Conservation (phyloP, 2,329 filamentous ascomycete genomes). For the Xylariaceae sp. region DNA sequence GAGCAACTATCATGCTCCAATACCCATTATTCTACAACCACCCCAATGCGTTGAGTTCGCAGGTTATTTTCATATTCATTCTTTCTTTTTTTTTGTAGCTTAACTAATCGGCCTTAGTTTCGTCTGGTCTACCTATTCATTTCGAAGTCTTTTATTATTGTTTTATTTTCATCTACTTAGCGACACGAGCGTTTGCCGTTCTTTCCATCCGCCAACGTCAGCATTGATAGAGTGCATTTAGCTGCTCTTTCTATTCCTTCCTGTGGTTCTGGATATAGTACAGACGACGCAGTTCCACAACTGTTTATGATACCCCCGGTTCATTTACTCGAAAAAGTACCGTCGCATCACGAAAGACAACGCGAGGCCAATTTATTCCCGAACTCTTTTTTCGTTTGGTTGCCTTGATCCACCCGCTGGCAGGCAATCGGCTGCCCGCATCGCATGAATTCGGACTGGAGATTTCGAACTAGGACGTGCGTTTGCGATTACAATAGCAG, state of each 20-base stretch:
- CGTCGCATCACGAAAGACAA: constrained; percentile 12
- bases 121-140: constrained; percentile 5
- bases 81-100: constrained; percentile 6
- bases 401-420: constrained; percentile 20
- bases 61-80: not conserved
- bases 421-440: constrained; percentile 24
- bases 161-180: constrained; percentile 15
- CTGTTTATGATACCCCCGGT: constrained; percentile 22
- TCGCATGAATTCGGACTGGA: constrained; percentile 20
- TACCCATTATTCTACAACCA: constrained; percentile 1
- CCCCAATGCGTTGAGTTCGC: not conserved
- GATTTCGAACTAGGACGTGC: constrained; percentile 16
- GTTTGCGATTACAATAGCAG: constrained; percentile 29
- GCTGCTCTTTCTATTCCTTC: constrained; percentile 12
- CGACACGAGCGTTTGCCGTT: constrained; percentile 12
- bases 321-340: constrained; percentile 18
- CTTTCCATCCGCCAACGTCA: constrained; percentile 19
- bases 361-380: constrained; percentile 15
- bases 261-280: constrained; percentile 31
- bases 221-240: constrained; percentile 31
- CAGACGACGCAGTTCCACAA: constrained; percentile 28
- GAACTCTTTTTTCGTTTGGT: constrained; percentile 20
- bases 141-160: constrained; percentile 18
- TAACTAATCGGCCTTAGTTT: constrained; percentile 14
- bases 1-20: constrained; percentile 5